Percentiles rank a stretch among this genome's conserved stretches.
Conservation (phyloP, 164 flowering plant species). For the Brasenia schreberi region DNA sequence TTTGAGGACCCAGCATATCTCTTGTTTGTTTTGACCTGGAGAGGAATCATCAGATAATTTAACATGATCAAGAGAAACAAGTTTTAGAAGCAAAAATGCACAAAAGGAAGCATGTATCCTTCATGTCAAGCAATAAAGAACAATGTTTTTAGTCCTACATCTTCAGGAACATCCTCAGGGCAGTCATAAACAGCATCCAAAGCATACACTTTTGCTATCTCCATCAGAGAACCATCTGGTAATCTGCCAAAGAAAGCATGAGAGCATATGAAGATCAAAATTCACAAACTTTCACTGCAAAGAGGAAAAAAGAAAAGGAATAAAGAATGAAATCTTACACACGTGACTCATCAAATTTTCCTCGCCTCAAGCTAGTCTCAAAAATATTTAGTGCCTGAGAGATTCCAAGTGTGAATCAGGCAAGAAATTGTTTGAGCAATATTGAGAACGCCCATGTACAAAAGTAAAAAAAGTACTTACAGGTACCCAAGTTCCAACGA, state of each 20-base stretch:
- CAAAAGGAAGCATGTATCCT: background rate
- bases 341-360: conserved; percentile 90
- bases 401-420: background rate
- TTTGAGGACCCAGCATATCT: conserved; percentile 84
- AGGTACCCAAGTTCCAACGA: conserved; percentile 97
- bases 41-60: background rate
- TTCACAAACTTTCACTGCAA: too few species aligned
- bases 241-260: conserved; percentile 28
- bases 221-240: conserved; percentile 94
- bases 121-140: background rate
- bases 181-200: conserved; percentile 87
- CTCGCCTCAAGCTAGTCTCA: conserved; percentile 84
- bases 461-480: conserved; percentile 29
- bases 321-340: conserved; percentile 34
- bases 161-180: conserved; percentile 93
- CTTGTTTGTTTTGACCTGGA: conserved; percentile 85
- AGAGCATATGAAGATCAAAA: background rate
- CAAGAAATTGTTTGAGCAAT: too few species aligned
- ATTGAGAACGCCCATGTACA: background rate
- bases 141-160: conserved; percentile 28
- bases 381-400: conserved; percentile 82
- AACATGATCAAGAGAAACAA: too few species aligned
- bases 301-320: background rate
- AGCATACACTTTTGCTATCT: conserved; percentile 77
- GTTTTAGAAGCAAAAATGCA: background rate